phyloP scores from a whole-genome alignment of 345 rosid genomes.

The Lepidium sativum region DNA sequence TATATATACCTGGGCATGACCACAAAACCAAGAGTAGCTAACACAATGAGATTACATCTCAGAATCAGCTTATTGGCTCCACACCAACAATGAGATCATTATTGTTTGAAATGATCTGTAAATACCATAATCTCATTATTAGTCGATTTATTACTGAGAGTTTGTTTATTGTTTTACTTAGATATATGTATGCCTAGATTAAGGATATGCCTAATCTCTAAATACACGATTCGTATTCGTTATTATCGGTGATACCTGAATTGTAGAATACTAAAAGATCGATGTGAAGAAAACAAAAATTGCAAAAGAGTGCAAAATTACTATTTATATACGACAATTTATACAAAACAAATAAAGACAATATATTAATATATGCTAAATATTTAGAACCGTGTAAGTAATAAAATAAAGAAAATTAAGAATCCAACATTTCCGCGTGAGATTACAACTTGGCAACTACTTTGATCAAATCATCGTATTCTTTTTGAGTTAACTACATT shows the following conservation, averaged over 20 bases:
- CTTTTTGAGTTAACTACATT: background rate
- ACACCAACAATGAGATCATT: too few relatives aligned
- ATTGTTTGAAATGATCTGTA: too few relatives aligned
- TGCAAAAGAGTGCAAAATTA: background rate
- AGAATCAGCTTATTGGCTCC: too few relatives aligned
- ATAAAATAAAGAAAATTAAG: background rate
- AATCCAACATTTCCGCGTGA: slow-evolving; percentile 20
- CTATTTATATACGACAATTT: background rate
- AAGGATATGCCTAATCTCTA: background rate
- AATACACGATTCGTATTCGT: background rate
- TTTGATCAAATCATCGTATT: slow-evolving; percentile 1
- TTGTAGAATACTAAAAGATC: background rate
- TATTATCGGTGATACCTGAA: background rate
- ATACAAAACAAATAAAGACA: background rate
- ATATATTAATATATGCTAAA: background rate
- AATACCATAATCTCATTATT: too few relatives aligned
- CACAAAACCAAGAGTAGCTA: background rate
- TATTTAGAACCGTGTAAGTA: background rate
- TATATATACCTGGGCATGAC: slow-evolving; percentile 68
- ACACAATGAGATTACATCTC: too few relatives aligned
- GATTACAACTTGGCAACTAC: slow-evolving; percentile 18
- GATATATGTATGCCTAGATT: too few relatives aligned
- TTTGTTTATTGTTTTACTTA: too few relatives aligned
- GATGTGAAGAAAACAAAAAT: background rate
- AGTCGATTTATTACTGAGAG: too few relatives aligned